Evolutionary conservation across 2,329 filamentous ascomycete species (phyloP), one percentile per base, ranked within the genome.

Genomic region (Scytalidium lignicola): DNA sequence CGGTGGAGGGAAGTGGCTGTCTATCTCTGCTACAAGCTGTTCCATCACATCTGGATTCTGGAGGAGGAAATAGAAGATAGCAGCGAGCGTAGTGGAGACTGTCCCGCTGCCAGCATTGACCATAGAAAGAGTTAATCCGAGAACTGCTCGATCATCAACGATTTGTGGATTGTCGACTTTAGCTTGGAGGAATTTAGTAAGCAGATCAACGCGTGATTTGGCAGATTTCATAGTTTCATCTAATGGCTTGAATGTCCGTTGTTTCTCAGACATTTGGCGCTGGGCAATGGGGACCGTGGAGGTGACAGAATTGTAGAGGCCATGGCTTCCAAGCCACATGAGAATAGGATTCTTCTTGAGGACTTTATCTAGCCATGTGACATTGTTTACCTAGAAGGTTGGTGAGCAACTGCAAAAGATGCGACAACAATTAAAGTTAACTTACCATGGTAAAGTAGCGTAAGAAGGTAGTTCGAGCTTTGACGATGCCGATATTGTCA

Each of bases 321-420:
- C 41, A 13, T 43, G 39, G 3, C 22, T 20, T n/a, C 41, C 40
- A 26, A 48, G 46, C 46, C 46, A 48, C 40, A 48, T 43, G 3
- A 48, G 9, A 15, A 48, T 43, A 6, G 46, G 40, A n/a, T 48
- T 48, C n/a, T 48, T 48, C 21, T 43, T 29, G 21, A 44, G 41
- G 15, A 43, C 8, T 32, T 43, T 43, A n/a, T 48, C 46, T 39
- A 48, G 17, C 46, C 41, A 48, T 10, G 46, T 26, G 3, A 48
- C 23, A 17, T 48, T 43, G n/a, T 43, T 21, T 1, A 43, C 39
- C 46, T 48, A 48, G 3, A 23, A 6, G 18, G 43, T n/a, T 3
- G 17, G 20, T 29, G 18, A 43, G 21, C 10, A 26, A 26, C 5
- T 26, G 10, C 23, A 6, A 26, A 10, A 26, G 23, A 48, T 48